These are phyloP conservation scores for Saksenaea vasiformis DNA, from an alignment of 371 early-diverging fungal genomes.

Conservation along the genomic window DNA sequence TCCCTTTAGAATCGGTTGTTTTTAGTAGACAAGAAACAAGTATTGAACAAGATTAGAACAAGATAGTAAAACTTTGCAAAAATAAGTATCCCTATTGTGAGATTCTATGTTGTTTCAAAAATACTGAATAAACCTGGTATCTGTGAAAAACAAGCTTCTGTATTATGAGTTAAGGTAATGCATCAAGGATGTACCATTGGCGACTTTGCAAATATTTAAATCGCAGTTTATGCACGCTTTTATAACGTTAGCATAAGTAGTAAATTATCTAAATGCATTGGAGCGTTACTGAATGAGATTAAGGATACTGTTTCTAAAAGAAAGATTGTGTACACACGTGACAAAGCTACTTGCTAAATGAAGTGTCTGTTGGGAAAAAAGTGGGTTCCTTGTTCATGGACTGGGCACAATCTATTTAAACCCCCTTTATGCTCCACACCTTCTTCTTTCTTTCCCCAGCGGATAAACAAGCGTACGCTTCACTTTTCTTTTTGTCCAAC, in stretches of 20 bases:
- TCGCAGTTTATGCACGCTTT: not conserved
- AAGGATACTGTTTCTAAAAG: not conserved
- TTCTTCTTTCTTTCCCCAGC: not conserved
- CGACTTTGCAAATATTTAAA: not conserved
- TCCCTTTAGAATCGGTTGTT: not conserved
- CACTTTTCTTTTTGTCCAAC: not conserved
- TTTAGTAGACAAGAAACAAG: conserved; percentile 2
- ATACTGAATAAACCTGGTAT: not conserved
- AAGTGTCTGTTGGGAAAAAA: not conserved
- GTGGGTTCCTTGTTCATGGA: not conserved
- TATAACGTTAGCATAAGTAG: not conserved
- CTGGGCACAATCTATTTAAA: not conserved
- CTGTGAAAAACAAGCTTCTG: not conserved
- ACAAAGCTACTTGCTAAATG: not conserved
- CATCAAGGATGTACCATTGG: not conserved
- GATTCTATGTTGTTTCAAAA: not conserved
- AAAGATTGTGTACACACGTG: not conserved
- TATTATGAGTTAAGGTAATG: not conserved
- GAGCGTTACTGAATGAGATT: not conserved
- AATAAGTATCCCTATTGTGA: not conserved
- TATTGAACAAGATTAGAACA: conserved; percentile 1
- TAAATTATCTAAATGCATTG: not conserved
- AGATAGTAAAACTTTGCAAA: not conserved
- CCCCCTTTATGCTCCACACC: not conserved
- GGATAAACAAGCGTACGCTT: not conserved